Evolutionary conservation across 345 rosid species (phyloP).

Genomic region (sweet orange (Citrus sinensis)): DVS_A1.0 CM039163.1:525001-525500

Average conservation of each 20-base stretch:
- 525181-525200: neutral
- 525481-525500: neutral
- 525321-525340: constrained; percentile 98
- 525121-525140: neutral
- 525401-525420: neutral
- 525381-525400: constrained; percentile 26
- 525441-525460: neutral
- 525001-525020: constrained; percentile 35
- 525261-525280: constrained; percentile 23
- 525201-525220: neutral
- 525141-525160: neutral
- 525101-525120: neutral
- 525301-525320: constrained; percentile 99
- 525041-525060: neutral
- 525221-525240: neutral
- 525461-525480: neutral
- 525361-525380: constrained; percentile 99
- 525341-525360: constrained; percentile 99
- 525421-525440: neutral
- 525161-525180: neutral
- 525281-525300: constrained; percentile 50
- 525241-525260: neutral
- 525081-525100: neutral
- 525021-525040: neutral
- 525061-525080: neutral